Conservation (phyloP, 1,284 basidiomycete species). For the Limonomyces culmigenus region DNA sequence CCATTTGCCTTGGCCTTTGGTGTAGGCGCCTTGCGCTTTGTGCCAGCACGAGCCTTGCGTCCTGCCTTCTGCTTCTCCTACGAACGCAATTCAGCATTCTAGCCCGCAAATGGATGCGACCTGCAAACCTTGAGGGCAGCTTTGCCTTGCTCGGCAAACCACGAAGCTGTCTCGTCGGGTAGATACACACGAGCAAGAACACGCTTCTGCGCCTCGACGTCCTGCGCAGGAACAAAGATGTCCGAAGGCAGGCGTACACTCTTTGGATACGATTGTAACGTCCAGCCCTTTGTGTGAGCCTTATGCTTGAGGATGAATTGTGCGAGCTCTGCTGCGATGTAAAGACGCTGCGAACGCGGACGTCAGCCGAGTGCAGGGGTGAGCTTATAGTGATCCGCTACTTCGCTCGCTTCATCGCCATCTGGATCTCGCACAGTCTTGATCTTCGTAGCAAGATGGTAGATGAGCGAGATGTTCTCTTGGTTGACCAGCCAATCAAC, state of each 20-base stretch:
- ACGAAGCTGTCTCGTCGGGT: not conserved
- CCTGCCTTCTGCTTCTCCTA: too few species aligned
- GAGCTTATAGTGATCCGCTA: slow-evolving; percentile 14
- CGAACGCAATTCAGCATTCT: too few species aligned
- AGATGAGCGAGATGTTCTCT: slow-evolving; percentile 75
- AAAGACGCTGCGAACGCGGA: slow-evolving; percentile 50
- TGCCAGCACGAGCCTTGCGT: too few species aligned
- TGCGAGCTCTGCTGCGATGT: slow-evolving; percentile 78
- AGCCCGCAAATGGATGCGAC: too few species aligned
- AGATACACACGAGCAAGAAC: not conserved
- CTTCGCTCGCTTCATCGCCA: slow-evolving; percentile 50
- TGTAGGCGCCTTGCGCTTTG: too few species aligned
- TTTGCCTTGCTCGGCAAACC: not conserved
- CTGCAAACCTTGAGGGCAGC: too few species aligned
- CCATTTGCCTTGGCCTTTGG: too few species aligned
- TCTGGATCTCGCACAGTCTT: slow-evolving; percentile 78
- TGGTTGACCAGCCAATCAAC: slow-evolving; percentile 56
- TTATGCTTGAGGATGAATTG: slow-evolving; percentile 71
- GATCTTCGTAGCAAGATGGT: slow-evolving; percentile 64
- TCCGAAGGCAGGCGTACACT: slow-evolving; percentile 71
- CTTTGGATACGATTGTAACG: slow-evolving; percentile 64
- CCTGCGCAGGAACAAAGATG: slow-evolving; percentile 59
- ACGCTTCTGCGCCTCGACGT: not conserved
- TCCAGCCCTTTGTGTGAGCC: slow-evolving; percentile 58
- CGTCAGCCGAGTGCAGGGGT: slow-evolving; percentile 3